phyloP scores from a whole-genome alignment of 108 stramenopile genomes.

The Mediolabrus comicus region DNA sequence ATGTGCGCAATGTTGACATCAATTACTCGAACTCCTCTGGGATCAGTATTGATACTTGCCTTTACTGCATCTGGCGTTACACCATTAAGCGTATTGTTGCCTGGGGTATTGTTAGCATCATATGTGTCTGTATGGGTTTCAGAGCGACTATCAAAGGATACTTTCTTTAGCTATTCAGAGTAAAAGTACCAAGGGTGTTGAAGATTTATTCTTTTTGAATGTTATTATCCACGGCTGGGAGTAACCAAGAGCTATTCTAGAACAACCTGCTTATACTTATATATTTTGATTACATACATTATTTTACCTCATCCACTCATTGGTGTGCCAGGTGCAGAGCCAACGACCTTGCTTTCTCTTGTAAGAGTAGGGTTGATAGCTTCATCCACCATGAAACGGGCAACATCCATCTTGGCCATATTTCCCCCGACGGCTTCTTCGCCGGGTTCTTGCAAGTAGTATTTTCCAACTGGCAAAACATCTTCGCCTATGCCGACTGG shows the following conservation, averaged over 20 bases:
- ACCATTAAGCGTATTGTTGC: slow-evolving; percentile 54
- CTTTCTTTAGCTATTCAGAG: slow-evolving; percentile 53
- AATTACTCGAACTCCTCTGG: slow-evolving; percentile 64
- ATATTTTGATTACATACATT: background rate
- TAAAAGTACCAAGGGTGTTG: background rate
- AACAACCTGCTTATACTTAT: no score
- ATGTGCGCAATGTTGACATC: slow-evolving; percentile 67
- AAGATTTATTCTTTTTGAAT: background rate
- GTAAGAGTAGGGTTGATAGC: slow-evolving; percentile 57
- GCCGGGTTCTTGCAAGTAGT: slow-evolving; percentile 48
- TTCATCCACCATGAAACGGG: slow-evolving; percentile 68
- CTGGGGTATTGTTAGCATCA: slow-evolving; percentile 52
- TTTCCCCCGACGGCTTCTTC: slow-evolving; percentile 48
- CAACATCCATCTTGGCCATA: slow-evolving; percentile 74
- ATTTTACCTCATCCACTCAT: background rate
- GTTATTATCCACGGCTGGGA: no score
- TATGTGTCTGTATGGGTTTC: slow-evolving; percentile 57
- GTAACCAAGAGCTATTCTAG: no score
- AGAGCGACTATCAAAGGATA: slow-evolving; percentile 44
- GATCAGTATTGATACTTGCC: slow-evolving; percentile 58
- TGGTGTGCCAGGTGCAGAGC: slow-evolving; percentile 39
- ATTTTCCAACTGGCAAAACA: slow-evolving; percentile 39
- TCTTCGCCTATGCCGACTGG: slow-evolving; percentile 71
- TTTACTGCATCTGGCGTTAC: slow-evolving; percentile 55
- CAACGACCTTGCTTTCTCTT: slow-evolving; percentile 52